phyloP scores from a whole-genome alignment of 768 basidiomycete species.

The Grammothele lineata region DNA sequence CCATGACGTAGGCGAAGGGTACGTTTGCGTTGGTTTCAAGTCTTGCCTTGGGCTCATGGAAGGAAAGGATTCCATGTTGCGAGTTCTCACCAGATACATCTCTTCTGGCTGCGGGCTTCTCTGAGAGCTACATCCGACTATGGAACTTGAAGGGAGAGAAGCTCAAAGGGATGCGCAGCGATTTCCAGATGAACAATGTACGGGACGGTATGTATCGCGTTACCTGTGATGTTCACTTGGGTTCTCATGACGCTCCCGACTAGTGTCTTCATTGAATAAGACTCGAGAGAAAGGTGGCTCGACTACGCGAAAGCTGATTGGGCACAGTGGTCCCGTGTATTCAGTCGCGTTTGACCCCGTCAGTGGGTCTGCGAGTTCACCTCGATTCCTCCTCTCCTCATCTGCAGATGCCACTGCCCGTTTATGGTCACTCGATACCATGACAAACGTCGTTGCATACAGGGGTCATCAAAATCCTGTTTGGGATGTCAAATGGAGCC shows the following conservation, averaged over 20 bases:
- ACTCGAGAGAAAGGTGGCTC: slow-evolving; percentile 78
- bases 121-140: slow-evolving; percentile 90
- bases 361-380: slow-evolving; percentile 79
- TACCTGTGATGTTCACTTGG: not conserved
- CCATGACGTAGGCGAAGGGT: slow-evolving; percentile 96
- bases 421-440: slow-evolving; percentile 94
- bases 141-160: slow-evolving; percentile 96
- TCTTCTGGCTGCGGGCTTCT: slow-evolving; percentile 90
- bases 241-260: not conserved
- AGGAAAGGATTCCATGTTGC: slow-evolving; percentile 72
- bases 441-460: slow-evolving; percentile 90
- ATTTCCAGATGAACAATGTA: slow-evolving; percentile 62
- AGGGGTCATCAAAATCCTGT: slow-evolving; percentile 96
- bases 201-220: slow-evolving; percentile 57
- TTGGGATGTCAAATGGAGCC: slow-evolving; percentile 99
- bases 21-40: slow-evolving; percentile 24
- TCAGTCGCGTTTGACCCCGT: slow-evolving; percentile 91
- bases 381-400: slow-evolving; percentile 83
- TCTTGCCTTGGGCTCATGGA: not conserved
- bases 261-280: slow-evolving; percentile 58
- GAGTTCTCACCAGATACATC: slow-evolving; percentile 90
- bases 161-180: slow-evolving; percentile 70
- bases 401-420: slow-evolving; percentile 91
- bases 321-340: slow-evolving; percentile 96
- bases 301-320: slow-evolving; percentile 91